Conservation (phyloP, 768 basidiomycete species). For the Mycena capillaripes region DNA sequence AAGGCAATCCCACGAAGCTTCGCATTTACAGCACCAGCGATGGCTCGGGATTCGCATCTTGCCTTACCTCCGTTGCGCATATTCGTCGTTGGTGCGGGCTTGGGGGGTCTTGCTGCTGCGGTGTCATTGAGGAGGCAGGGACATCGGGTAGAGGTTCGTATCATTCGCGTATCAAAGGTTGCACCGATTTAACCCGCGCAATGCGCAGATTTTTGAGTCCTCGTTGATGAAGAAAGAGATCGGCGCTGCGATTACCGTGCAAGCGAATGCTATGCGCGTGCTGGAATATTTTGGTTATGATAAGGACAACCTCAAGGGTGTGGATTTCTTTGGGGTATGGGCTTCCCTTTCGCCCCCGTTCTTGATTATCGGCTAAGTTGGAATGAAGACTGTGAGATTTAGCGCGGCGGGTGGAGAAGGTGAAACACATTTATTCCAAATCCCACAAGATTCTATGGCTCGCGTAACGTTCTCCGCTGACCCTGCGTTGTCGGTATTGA, state of each 20-base stretch:
- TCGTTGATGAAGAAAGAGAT: conserved; percentile 33
- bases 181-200: too few species aligned
- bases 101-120: conserved; percentile 30
- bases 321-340: conserved; percentile 30
- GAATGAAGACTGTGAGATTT: conserved; percentile 27
- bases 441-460: not conserved
- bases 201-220: conserved; percentile 26
- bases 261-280: conserved; percentile 31
- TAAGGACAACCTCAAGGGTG: conserved; percentile 19
- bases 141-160: conserved; percentile 28
- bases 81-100: conserved; percentile 26
- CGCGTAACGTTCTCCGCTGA: not conserved
- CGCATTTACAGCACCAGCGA: too few species aligned
- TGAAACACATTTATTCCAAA: not conserved
- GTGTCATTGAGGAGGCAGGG: conserved; percentile 29
- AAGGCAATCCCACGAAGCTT: too few species aligned
- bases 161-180: too few species aligned
- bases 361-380: too few species aligned
- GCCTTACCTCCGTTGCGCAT: conserved; percentile 30
- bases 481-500: too few species aligned
- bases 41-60: too few species aligned
- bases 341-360: not conserved
- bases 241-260: conserved; percentile 26
- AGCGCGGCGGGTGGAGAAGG: conserved; percentile 18
- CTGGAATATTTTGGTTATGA: conserved; percentile 28